Percentiles rank a stretch among this genome's conserved stretches.
phyloP scores from a whole-genome alignment of 2,329 filamentous ascomycete species.

The Penicillium sp. region DNA sequence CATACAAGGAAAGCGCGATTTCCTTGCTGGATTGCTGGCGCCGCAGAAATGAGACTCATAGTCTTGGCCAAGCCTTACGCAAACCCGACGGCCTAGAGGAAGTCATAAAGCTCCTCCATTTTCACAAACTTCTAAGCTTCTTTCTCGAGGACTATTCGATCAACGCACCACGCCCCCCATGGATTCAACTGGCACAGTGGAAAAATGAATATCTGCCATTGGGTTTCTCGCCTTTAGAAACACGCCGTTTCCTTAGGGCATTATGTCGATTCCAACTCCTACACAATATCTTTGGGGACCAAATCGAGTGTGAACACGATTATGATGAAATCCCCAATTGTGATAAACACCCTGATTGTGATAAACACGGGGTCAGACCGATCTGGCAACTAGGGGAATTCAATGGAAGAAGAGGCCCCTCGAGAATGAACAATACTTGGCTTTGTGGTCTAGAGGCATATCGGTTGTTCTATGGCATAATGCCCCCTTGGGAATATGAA shows the following conservation, averaged over 20 bases:
- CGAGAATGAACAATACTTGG: neutral
- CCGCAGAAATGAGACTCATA: conserved; percentile 15
- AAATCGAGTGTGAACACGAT: neutral
- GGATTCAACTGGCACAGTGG: conserved; percentile 2
- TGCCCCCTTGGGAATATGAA: conserved; percentile 23
- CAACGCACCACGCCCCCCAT: conserved; percentile 3
- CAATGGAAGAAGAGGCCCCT: neutral
- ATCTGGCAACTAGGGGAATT: neutral
- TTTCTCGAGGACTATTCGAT: conserved; percentile 6
- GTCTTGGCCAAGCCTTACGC: neutral
- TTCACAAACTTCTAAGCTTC: conserved; percentile 8
- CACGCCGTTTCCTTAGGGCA: conserved; percentile 1
- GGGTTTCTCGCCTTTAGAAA: conserved; percentile 3
- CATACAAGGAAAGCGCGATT: conserved; percentile 12
- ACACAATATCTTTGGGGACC: conserved; percentile 17
- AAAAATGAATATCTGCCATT: conserved; percentile 1
- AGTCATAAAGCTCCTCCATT: conserved; percentile 6
- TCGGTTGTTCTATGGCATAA: conserved; percentile 17
- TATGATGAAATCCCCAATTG: neutral
- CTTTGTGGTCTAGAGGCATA: conserved; percentile 10
- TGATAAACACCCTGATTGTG: conserved; percentile 13
- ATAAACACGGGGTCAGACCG: neutral
- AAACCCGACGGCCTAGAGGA: conserved; percentile 9
- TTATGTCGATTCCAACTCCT: conserved; percentile 4
- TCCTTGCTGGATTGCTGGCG: conserved; percentile 16